A percentile compares a stretch with the other conserved stretches of the same genome.
Conservation (phyloP, 2,329 filamentous ascomycete species). For the Diplocarpon mali region DNA sequence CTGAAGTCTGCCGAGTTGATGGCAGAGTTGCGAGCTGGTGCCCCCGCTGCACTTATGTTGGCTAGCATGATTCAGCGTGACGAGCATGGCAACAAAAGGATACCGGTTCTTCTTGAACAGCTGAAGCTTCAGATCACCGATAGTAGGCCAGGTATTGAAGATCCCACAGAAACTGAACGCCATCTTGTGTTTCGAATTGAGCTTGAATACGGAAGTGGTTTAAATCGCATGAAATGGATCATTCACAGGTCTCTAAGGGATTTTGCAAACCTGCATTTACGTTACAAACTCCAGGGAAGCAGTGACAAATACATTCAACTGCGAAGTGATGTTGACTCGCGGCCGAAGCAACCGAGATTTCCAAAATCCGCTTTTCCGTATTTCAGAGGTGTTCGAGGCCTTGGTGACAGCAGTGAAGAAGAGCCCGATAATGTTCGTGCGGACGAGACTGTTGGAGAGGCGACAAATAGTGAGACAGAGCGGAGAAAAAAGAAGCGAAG, state of each 20-base stretch:
- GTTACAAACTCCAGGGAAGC: conserved; percentile 79
- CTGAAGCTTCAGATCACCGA: conserved; percentile 81
- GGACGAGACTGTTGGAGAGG: conserved; percentile 43
- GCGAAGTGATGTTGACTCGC: conserved; percentile 50
- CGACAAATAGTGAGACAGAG: conserved; percentile 59
- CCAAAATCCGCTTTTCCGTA: conserved; percentile 85
- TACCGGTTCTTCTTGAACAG: conserved; percentile 90
- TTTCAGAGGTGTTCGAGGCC: conserved; percentile 65
- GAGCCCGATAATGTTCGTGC: conserved; percentile 28
- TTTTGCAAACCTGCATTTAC: conserved; percentile 84
- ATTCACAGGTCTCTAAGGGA: conserved; percentile 79
- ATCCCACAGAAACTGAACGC: conserved; percentile 39
- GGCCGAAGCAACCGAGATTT: conserved; percentile 79
- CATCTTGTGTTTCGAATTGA: conserved; percentile 87
- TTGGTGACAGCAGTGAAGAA: conserved; percentile 70
- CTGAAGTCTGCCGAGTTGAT: conserved; percentile 93
- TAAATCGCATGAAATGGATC: conserved; percentile 94
- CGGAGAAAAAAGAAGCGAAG: conserved; percentile 39
- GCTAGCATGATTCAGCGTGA: conserved; percentile 98
- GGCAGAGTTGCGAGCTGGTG: conserved; percentile 85
- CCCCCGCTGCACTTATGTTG: conserved; percentile 84
- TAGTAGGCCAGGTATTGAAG: conserved; percentile 54
- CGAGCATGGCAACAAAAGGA: conserved; percentile 88
- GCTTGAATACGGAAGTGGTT: conserved; percentile 88
- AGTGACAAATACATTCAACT: conserved; percentile 74